These are phyloP conservation scores for Talaromyces adpressus DNA, from an alignment of 495 filamentous ascomycete species.

Conservation along the genomic window DNA sequence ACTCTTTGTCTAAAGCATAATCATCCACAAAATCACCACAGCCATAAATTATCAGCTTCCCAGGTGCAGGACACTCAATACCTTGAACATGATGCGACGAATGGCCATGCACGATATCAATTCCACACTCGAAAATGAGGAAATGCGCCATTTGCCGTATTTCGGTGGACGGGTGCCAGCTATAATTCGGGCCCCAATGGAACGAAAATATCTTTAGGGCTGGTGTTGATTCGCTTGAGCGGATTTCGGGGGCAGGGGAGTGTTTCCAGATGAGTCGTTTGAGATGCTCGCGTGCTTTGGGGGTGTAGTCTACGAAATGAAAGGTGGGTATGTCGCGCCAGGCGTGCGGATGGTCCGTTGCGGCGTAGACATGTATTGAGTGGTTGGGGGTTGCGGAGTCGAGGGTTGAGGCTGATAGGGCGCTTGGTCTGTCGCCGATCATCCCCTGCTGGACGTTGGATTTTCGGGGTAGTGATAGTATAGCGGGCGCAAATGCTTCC, in stretches of 20 bases:
- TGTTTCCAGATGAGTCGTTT: conserved; percentile 5
- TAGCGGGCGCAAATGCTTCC: conserved; percentile 23
- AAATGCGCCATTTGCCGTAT: conserved; percentile 31
- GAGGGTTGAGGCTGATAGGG: not conserved
- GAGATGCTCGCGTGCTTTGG: conserved; percentile 14
- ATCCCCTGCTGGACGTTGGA: not conserved
- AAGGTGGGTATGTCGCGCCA: conserved; percentile 19
- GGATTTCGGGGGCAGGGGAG: not conserved
- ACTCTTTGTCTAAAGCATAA: conserved; percentile 26
- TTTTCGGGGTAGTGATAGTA: conserved; percentile 15
- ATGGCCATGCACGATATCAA: conserved; percentile 39
- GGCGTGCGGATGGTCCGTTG: conserved; percentile 19
- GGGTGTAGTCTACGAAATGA: conserved; percentile 29
- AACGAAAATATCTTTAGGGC: conserved; percentile 32
- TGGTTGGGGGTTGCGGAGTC: not conserved
- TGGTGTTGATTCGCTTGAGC: not conserved
- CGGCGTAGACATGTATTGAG: conserved; percentile 20
- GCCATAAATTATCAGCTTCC: conserved; percentile 34
- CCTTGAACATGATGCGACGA: conserved; percentile 40
- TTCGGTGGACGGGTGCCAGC: conserved; percentile 21
- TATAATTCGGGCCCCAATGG: conserved; percentile 39
- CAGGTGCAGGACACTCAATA: conserved; percentile 25
- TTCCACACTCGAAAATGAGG: conserved; percentile 34
- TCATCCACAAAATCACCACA: conserved; percentile 42
- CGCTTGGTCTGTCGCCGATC: not conserved